Conservation (phyloP, 2,329 filamentous ascomycete genomes). For the Cladosporium sp. region DNA sequence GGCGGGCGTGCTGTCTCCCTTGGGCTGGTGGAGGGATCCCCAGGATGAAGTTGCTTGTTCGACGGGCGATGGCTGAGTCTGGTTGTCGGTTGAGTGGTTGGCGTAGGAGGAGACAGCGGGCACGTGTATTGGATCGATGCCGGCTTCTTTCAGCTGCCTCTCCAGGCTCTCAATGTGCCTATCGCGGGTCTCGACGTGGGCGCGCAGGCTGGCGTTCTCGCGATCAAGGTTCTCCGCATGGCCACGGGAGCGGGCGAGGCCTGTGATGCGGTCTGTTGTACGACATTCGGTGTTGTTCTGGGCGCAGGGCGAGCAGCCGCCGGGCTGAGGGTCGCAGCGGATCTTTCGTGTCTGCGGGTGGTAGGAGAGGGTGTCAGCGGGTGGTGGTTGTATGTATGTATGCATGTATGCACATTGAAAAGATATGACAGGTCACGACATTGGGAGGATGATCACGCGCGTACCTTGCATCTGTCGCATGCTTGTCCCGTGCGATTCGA, state of each 20-base stretch:
- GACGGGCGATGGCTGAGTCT: not conserved
- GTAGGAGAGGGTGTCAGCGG: not conserved
- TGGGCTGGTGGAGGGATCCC: not conserved
- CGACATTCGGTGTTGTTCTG: slow-evolving; percentile 75
- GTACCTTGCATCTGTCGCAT: slow-evolving; percentile 83
- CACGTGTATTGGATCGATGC: slow-evolving; percentile 52
- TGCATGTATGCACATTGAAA: not conserved
- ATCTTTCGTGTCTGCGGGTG: slow-evolving; percentile 72
- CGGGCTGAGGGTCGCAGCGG: slow-evolving; percentile 75
- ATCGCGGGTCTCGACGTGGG: slow-evolving; percentile 68
- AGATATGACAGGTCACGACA: not conserved
- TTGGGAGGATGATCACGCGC: slow-evolving; percentile 26
- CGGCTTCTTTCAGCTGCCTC: slow-evolving; percentile 60
- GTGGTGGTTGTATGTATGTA: not conserved
- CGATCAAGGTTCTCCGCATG: slow-evolving; percentile 76
- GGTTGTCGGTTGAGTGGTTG: not conserved
- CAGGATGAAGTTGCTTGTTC: not conserved
- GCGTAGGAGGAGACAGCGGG: slow-evolving; percentile 19
- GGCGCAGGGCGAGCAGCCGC: slow-evolving; percentile 79
- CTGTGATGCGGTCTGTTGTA: slow-evolving; percentile 84
- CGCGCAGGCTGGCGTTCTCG: slow-evolving; percentile 66
- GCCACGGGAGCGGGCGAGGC: slow-evolving; percentile 74
- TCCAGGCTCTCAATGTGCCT: slow-evolving; percentile 68
- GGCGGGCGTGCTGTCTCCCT: slow-evolving; percentile 1
- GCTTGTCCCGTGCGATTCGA: slow-evolving; percentile 74